Percentiles rank a stretch among this genome's conserved stretches.
phyloP scores from a whole-genome alignment of 805 yeast species.

The Trichomonascus vanleenenianus region DNA sequence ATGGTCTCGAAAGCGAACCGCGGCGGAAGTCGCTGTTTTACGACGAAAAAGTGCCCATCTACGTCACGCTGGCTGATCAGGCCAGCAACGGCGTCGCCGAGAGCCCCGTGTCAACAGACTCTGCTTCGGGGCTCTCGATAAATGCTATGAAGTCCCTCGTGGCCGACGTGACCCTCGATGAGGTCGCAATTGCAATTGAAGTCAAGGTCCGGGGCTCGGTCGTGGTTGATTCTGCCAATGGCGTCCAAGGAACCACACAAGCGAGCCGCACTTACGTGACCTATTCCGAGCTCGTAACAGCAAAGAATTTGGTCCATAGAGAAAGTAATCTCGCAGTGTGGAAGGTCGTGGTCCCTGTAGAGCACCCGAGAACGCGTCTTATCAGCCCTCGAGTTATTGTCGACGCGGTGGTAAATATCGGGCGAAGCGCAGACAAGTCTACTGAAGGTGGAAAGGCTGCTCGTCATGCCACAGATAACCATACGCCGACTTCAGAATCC shows the following conservation, averaged over 20 bases:
- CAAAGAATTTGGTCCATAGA: slow-evolving; percentile 2
- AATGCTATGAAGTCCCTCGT: background rate
- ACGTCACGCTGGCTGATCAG: slow-evolving; percentile 3
- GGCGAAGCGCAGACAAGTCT: background rate
- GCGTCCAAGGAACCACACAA: background rate
- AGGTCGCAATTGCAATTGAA: slow-evolving; percentile 5
- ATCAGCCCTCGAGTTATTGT: slow-evolving; percentile 9
- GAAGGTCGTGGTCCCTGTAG: slow-evolving; percentile 10
- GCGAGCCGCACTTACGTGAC: slow-evolving; percentile 3
- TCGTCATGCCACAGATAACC: background rate
- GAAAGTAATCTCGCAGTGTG: slow-evolving; percentile 8
- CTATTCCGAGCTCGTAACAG: slow-evolving; percentile 6
- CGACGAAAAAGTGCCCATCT: slow-evolving; percentile 13
- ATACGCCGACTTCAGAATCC: background rate
- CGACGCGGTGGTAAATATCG: slow-evolving; percentile 8
- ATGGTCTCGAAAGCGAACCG: background rate
- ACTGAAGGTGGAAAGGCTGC: background rate
- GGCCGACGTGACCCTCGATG: background rate
- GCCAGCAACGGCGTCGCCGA: background rate
- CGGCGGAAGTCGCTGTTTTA: slow-evolving; percentile 11
- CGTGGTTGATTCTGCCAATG: background rate
- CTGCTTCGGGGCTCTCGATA: background rate
- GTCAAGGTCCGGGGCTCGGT: slow-evolving; percentile 5
- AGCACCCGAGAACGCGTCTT: slow-evolving; percentile 17
- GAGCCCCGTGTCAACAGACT: background rate